Percentiles rank a stretch among this genome's conserved stretches.
Conservation (phyloP, 176 grass and related monocot species). For the Puya raimondii region DNA sequence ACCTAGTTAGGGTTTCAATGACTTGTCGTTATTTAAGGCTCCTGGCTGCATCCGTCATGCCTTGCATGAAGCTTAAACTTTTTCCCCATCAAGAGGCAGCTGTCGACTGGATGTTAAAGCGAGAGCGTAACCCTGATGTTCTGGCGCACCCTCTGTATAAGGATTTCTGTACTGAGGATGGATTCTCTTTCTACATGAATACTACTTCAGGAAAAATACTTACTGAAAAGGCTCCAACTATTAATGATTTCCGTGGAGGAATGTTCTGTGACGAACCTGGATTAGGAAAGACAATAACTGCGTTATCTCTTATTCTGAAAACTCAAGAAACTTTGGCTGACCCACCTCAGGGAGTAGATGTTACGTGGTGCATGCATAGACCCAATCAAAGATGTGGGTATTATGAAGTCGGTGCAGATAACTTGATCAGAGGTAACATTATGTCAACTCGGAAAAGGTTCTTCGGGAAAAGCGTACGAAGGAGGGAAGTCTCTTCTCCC, state of each 20-base stretch:
- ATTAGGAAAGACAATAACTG: constrained; percentile 89
- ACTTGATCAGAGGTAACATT: constrained; percentile 26
- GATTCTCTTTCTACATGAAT: constrained; percentile 73
- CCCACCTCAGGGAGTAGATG: constrained; percentile 61
- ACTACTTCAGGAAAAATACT: constrained; percentile 60
- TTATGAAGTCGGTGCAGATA: constrained; percentile 54
- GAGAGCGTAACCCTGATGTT: constrained; percentile 38
- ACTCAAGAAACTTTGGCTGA: constrained; percentile 67
- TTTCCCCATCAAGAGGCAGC: constrained; percentile 92
- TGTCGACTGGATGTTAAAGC: constrained; percentile 79
- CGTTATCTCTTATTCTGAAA: constrained; percentile 93
- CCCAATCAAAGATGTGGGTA: constrained; percentile 76
- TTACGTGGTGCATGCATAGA: constrained; percentile 71
- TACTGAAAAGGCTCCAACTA: constrained; percentile 37
- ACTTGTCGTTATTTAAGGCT: constrained; percentile 71
- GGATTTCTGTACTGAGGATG: constrained; percentile 71
- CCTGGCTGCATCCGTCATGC: constrained; percentile 69
- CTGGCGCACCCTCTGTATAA: constrained; percentile 62
- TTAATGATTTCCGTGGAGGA: constrained; percentile 74
- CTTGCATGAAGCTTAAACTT: constrained; percentile 92
- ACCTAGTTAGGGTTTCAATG: constrained; percentile 57
- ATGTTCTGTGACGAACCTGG: constrained; percentile 99
- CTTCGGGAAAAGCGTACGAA: constrained; percentile 17
- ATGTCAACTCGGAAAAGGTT: constrained; percentile 25
- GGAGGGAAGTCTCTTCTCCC: constrained; percentile 30